A percentile compares a stretch with the other conserved stretches of the same genome.
These are phyloP conservation scores for Aspergillus wentii DNA, from an alignment of 495 filamentous ascomycete genomes.

Conservation along the genomic window DNA sequence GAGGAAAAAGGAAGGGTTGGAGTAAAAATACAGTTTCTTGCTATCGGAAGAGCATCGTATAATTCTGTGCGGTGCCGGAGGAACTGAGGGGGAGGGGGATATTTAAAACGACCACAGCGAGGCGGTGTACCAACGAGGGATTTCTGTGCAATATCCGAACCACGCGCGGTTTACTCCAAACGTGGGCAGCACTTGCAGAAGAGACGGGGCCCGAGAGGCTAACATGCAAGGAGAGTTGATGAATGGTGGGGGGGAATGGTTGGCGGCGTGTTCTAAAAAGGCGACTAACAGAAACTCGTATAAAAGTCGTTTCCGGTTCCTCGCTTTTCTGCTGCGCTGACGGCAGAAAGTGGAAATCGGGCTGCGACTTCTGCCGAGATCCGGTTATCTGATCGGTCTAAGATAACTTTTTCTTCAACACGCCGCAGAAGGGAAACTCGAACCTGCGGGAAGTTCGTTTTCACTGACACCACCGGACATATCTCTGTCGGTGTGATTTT, in stretches of 20 bases:
- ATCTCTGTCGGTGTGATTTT: neutral
- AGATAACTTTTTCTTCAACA: conserved; percentile 32
- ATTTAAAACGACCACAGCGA: conserved; percentile 17
- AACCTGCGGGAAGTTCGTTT: too few species aligned
- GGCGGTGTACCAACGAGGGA: conserved; percentile 33
- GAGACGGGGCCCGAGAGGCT: conserved; percentile 8
- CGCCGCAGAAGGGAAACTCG: too few species aligned
- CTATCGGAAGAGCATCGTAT: conserved; percentile 21
- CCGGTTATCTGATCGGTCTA: conserved; percentile 35
- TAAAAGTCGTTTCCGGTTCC: conserved; percentile 7
- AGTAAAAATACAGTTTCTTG: neutral
- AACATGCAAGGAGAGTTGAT: conserved; percentile 10
- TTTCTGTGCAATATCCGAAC: conserved; percentile 18
- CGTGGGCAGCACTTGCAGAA: conserved; percentile 15
- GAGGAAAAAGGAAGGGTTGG: neutral
- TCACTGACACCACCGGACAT: too few species aligned
- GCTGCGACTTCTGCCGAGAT: conserved; percentile 25
- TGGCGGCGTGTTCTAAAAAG: conserved; percentile 12
- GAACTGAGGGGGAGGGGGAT: conserved; percentile 6
- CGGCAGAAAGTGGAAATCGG: conserved; percentile 15
- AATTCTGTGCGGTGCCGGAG: neutral
- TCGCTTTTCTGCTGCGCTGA: conserved; percentile 8
- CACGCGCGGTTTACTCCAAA: conserved; percentile 13
- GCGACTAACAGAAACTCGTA: conserved; percentile 9
- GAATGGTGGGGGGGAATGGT: conserved; percentile 7